Evolutionary conservation across 2,329 filamentous ascomycete genomes (phyloP), one percentile per base, ranked within the genome.

Genomic region (Decorospora gaudefroyi): DNA sequence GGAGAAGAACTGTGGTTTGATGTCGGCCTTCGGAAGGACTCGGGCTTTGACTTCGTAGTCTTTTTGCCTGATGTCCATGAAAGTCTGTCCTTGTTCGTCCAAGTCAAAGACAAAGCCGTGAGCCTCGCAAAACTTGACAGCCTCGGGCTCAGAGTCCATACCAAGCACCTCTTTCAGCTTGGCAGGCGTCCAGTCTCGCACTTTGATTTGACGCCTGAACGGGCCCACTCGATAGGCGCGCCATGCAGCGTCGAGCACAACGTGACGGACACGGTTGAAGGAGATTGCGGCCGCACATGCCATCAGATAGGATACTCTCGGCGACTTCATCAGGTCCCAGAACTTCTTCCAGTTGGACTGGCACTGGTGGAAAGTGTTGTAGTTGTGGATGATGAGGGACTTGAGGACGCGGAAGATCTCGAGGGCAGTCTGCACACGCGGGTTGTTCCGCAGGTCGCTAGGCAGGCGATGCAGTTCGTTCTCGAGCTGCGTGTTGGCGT

Each of bases 261-360:
- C 77, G 36, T 79, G 74, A 8, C 83, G 78, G 29, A 85, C 70
- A 17, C 78, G 69, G 40, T 79, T 79, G 67, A 86, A 85, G 49
- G 80, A 79, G 8, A 83, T 78, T 55, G 85, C 83, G 1, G 81
- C 79, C 16, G 83, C 80, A 64, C 83, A 85, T 6, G 78, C 82
- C 77, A 83, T 81, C 6, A 85, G 68, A 56, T 84, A 86, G 0
- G 82, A 80, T 1, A 82, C 75, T 21, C 74, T 70, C 3, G 72
- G 72, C 1, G 81, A 84, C 40, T 73, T 72, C 28, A 85, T 65
- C 12, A 82, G 57, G 7, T 70, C 73, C 74, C 83, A 86, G 54
- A 85, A 85, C 2, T 73, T 71, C 33, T 75, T 68, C 64, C 79
- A 82, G 48, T 84, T 81, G 17, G 78, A 78, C 49, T 81, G 79